A percentile compares a stretch with the other conserved stretches of the same genome.
phyloP scores from a whole-genome alignment of 73 alveolate genomes.

The Stentor roeselii region DNA sequence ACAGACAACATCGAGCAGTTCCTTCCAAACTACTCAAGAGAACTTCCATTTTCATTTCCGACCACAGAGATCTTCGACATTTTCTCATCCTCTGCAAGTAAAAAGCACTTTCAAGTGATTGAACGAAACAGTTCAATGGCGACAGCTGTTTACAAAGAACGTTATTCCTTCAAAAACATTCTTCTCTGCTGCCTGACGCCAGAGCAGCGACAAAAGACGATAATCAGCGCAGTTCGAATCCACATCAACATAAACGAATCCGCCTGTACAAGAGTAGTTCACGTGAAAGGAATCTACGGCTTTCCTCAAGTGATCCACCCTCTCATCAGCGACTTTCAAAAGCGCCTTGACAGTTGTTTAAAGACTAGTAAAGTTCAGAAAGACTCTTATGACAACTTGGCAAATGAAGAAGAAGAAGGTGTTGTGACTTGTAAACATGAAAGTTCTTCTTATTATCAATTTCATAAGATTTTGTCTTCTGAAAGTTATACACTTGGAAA shows the following conservation, averaged over 20 bases:
- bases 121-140: neutral
- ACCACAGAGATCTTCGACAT: neutral
- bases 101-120: slow-evolving; percentile 8
- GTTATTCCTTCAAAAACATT: slow-evolving; percentile 13
- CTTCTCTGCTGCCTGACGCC: slow-evolving; percentile 23
- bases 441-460: slow-evolving; percentile 29
- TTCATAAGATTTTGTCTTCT: slow-evolving; percentile 26
- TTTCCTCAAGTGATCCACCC: slow-evolving; percentile 2
- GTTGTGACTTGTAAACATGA: slow-evolving; percentile 13
- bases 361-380: neutral
- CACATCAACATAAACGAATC: neutral
- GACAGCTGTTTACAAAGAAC: slow-evolving; percentile 28
- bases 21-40: neutral
- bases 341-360: neutral
- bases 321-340: neutral
- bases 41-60: slow-evolving; percentile 7
- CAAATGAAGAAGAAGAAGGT: slow-evolving; percentile 27
- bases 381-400: neutral
- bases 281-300: slow-evolving; percentile 25
- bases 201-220: slow-evolving; percentile 19
- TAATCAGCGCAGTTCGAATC: neutral
- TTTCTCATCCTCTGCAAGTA: slow-evolving; percentile 13
- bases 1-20: neutral
- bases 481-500: slow-evolving; percentile 25
- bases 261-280: slow-evolving; percentile 9